Percentiles rank a stretch among this genome's conserved stretches.
These are phyloP conservation scores for Conidiobolus incongruus DNA, from an alignment of 371 early-diverging fungal species.

Conservation along the genomic window DNA sequence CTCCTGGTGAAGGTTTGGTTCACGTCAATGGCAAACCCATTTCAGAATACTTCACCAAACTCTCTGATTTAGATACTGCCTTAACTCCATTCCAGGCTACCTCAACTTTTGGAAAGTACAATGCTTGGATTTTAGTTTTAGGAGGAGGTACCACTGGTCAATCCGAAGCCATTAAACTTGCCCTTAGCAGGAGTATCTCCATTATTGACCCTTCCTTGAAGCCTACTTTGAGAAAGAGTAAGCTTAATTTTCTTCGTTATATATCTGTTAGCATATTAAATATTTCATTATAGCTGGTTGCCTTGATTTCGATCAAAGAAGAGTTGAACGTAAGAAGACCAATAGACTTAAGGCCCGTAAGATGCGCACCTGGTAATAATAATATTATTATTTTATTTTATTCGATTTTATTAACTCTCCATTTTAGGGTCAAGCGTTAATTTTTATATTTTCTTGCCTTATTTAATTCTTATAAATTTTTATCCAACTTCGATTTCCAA, in stretches of 20 bases:
- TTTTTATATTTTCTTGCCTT: not conserved
- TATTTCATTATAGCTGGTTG: conserved; percentile 31
- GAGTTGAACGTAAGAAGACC: conserved; percentile 93
- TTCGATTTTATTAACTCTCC: not conserved
- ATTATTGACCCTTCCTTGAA: conserved; percentile 37
- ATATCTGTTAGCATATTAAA: not conserved
- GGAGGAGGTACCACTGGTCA: conserved; percentile 83
- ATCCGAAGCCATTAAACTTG: conserved; percentile 70
- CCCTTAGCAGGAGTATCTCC: conserved; percentile 54
- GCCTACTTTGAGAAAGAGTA: conserved; percentile 33
- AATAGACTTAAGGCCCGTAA: conserved; percentile 87
- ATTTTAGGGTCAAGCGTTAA: conserved; percentile 7
- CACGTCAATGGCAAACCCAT: conserved; percentile 65
- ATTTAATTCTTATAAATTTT: not conserved
- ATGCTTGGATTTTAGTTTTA: conserved; percentile 64
- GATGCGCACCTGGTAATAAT: conserved; percentile 63
- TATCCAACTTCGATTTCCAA: no score
- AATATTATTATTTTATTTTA: not conserved
- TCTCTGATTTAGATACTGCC: conserved; percentile 37
- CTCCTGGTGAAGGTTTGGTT: conserved; percentile 47
- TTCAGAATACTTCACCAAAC: conserved; percentile 45
- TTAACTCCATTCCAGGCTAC: conserved; percentile 53
- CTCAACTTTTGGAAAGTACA: conserved; percentile 40
- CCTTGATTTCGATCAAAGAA: conserved; percentile 57
- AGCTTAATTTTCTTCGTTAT: conserved; percentile 1